Evolutionary conservation across 179 eudicot genomes (phyloP).

Genomic region (Kewa caespitosa): DNA sequence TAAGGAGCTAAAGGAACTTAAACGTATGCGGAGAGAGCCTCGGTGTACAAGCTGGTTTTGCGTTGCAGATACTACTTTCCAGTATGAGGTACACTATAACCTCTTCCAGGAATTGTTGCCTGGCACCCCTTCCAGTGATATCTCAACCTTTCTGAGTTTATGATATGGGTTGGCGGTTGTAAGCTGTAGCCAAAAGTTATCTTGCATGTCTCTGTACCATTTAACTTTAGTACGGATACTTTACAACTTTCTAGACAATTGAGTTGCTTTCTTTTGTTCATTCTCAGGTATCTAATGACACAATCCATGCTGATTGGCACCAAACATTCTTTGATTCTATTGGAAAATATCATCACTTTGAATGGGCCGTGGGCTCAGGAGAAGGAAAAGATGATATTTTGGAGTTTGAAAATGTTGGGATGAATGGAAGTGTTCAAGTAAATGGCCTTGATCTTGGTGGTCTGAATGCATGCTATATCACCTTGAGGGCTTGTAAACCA

Average conservation of each 20-base stretch:
- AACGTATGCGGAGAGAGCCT: constrained; percentile 78
- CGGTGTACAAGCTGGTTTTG: constrained; percentile 96
- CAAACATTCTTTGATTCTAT: constrained; percentile 71
- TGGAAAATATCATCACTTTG: constrained; percentile 90
- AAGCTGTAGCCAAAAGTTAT: constrained; percentile 11
- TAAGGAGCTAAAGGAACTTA: constrained; percentile 91
- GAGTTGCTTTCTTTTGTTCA: constrained; percentile 17
- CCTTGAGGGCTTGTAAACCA: constrained; percentile 85
- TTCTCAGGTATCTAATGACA: constrained; percentile 74
- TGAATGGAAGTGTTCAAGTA: constrained; percentile 75
- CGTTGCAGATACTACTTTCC: constrained; percentile 87
- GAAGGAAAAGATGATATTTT: constrained; percentile 96
- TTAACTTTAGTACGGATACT: neutral
- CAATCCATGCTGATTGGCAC: constrained; percentile 92
- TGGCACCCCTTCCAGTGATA: neutral
- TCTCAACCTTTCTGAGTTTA: neutral
- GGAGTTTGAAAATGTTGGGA: constrained; percentile 90
- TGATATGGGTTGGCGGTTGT: neutral
- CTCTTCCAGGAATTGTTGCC: neutral
- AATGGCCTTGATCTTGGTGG: constrained; percentile 81
- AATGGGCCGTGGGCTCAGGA: constrained; percentile 97
- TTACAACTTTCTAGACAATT: neutral
- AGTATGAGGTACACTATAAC: constrained; percentile 69
- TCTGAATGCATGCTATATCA: constrained; percentile 79
- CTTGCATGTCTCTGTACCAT: neutral